Base-by-base conservation (phyloP, 257 asterid genomes). In the Fraxinus quadrangulata region DNA sequence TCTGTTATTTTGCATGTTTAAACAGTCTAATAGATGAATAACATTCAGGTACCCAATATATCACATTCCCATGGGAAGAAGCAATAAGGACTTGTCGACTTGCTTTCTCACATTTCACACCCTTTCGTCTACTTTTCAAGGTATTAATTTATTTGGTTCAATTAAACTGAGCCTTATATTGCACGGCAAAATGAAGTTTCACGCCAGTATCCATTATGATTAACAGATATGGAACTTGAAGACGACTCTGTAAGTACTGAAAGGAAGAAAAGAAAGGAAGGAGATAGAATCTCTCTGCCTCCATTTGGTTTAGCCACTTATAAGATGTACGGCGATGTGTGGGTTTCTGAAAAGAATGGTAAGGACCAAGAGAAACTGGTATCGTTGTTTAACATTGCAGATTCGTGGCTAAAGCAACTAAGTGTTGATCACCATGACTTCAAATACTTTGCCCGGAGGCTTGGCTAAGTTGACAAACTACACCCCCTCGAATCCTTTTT, bases 31-130 rank as follows among this genome's bases (percentile, higher is more conserved):
- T 54, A 7, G 40, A 36, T 36, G 67, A 16, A 70, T 34, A 2
- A 72, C 36, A 68, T 71, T 8, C 70, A 91, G 98, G 98, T 87
- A 94, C 81, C 97, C 97, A 5, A 92, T 92, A 63, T 94, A 94
- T 77, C 90, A 89, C 78, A 90, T 94, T 79, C 97, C 97, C 1
- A 83, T 85, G 5, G 93, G 89, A 69, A 74, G 91, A 77, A 80
- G 85, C 72, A 80, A 82, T 56, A 87, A 82, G 79, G 96, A 92
- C 86, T 81, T 94, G 77, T 87, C 90, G 36, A 81, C 97, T 17
- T 84, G 89, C 86, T 94, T 94, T 81, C 97, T 94, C 37, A 89
- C 97, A 9, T 94, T 86, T 81, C 97, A 94, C 77, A 94, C 94
- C 6, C 85, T 94, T 73, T 94, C 97, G 19, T 89, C 98, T 75